A percentile compares a stretch with the other conserved stretches of the same genome.
Conservation (phyloP, 2,329 filamentous ascomycete genomes). For the Epichloe festucae region DNA sequence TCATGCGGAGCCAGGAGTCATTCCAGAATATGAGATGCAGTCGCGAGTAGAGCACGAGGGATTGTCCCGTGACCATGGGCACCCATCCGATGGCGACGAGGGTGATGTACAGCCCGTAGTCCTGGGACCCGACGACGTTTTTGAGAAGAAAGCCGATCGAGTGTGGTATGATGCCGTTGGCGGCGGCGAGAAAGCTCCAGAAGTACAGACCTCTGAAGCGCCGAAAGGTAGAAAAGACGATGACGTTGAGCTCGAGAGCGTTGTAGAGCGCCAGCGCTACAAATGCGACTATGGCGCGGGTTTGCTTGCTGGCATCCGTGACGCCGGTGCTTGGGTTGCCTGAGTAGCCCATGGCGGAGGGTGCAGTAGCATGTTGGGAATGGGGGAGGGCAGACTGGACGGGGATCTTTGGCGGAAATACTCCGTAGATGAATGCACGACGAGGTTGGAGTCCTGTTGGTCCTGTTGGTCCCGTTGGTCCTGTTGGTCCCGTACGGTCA, state of each 20-base stretch:
- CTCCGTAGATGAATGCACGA: not conserved
- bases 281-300: constrained; percentile 1
- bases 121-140: constrained; percentile 12
- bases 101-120: constrained; percentile 9
- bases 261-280: constrained; percentile 15
- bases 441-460: not conserved
- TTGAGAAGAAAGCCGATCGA: constrained; percentile 34
- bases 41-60: constrained; percentile 47
- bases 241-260: constrained; percentile 17
- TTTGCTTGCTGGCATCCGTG: not conserved
- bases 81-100: constrained; percentile 15
- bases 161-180: constrained; percentile 21
- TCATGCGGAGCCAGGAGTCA: constrained; percentile 30
- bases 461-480: not conserved
- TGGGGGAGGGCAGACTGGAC: not conserved
- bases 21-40: constrained; percentile 45
- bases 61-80: constrained; percentile 45
- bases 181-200: constrained; percentile 23
- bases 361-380: not conserved
- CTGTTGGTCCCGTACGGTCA: not conserved
- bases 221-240: constrained; percentile 21
- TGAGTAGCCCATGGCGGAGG: constrained; percentile 3
- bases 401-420: not conserved
- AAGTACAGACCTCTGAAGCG: constrained; percentile 22
- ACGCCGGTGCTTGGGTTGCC: constrained; percentile 2